Conservation (phyloP, 1,284 basidiomycete species). For the Afroboletus lepidellus region DNA sequence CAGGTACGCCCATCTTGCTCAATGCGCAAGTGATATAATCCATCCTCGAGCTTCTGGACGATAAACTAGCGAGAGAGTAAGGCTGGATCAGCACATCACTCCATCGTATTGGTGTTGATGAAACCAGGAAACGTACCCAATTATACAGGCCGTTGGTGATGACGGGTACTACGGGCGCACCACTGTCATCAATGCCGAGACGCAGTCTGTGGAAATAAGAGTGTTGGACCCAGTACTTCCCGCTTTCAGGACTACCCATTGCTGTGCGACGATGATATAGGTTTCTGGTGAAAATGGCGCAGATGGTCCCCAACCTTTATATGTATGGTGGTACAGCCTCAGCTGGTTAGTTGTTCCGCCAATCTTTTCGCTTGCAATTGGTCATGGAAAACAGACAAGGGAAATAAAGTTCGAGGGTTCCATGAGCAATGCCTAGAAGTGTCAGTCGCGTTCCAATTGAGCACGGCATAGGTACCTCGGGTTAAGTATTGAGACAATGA, state of each 20-base stretch:
- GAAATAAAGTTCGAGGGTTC: background rate
- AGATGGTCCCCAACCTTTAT: background rate
- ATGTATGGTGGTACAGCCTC: background rate
- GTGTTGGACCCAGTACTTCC: background rate
- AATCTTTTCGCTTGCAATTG: background rate
- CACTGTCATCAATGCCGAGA: background rate
- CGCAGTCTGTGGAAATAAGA: too few relatives aligned
- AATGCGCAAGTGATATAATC: background rate
- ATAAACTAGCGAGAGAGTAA: background rate
- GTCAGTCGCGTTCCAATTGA: background rate
- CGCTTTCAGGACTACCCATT: background rate
- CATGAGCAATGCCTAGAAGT: background rate
- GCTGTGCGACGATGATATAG: background rate
- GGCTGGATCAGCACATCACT: background rate
- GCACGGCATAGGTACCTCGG: background rate
- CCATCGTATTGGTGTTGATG: background rate
- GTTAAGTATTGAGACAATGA: background rate
- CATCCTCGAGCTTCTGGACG: background rate
- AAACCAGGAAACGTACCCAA: background rate
- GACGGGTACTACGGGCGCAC: background rate
- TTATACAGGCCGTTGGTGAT: background rate
- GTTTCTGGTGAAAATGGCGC: background rate
- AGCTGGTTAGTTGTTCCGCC: background rate
- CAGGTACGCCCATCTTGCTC: background rate
- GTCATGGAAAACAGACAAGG: background rate